Evolutionary conservation across 805 yeast species (phyloP).

Genomic region (Candida silvatica): DNA sequence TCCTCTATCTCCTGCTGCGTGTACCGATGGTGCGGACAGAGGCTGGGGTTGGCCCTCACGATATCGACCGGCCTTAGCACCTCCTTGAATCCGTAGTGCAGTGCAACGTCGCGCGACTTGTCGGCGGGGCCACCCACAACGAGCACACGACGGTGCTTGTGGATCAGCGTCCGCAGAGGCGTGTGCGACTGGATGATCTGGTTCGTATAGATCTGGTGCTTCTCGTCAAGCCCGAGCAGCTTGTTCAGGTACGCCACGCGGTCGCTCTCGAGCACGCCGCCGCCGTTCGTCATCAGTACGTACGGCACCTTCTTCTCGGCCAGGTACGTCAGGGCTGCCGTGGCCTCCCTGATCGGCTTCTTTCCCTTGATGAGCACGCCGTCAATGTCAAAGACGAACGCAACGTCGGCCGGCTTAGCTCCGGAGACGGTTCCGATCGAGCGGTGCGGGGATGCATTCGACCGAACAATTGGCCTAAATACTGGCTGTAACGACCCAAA

Average conservation of each 20-base stretch:
- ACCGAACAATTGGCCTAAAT: too few species aligned
- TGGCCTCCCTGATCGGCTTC: constrained; percentile 57
- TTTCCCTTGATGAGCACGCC: constrained; percentile 80
- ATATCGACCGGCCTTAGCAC: constrained; percentile 71
- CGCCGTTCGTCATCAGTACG: constrained; percentile 85
- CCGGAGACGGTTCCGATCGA: too few species aligned
- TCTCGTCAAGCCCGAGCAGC: constrained; percentile 24
- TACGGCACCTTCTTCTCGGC: constrained; percentile 56
- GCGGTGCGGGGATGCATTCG: too few species aligned
- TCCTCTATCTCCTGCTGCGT: constrained; percentile 33
- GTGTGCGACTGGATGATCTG: constrained; percentile 87
- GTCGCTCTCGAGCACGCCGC: constrained; percentile 64
- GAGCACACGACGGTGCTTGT: constrained; percentile 51
- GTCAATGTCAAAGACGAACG: constrained; percentile 50
- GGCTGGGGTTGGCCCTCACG: constrained; percentile 43
- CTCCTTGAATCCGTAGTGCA: constrained; percentile 66
- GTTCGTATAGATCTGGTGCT: constrained; percentile 36
- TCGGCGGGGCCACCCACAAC: constrained; percentile 81
- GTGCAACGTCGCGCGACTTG: constrained; percentile 68
- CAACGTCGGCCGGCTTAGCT: too few species aligned
- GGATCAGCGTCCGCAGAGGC: constrained; percentile 58
- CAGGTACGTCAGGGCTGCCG: constrained; percentile 38
- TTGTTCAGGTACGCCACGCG: constrained; percentile 46
- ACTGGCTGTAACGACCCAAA: too few species aligned
- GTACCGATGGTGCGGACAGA: constrained; percentile 64